Evolutionary conservation across 169 alveolate genomes (phyloP).

Genomic region (Cryptosporidium sp.): DNA sequence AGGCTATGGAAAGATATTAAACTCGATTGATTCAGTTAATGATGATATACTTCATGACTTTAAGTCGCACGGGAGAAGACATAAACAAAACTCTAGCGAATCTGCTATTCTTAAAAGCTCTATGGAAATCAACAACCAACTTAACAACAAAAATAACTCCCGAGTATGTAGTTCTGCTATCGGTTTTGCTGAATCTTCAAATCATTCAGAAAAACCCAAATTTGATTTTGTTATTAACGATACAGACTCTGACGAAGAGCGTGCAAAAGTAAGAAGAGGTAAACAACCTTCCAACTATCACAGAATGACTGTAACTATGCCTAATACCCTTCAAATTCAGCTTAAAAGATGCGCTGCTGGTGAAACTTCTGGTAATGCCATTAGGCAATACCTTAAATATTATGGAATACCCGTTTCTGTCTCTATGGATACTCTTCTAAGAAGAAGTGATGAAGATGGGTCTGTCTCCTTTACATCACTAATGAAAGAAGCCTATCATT

Average conservation of each 20-base stretch:
- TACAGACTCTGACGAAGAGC: constrained; percentile 5
- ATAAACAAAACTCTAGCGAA: constrained; percentile 19
- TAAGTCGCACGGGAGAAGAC: constrained; percentile 22
- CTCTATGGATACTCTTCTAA: constrained; percentile 30
- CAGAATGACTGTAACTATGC: constrained; percentile 50
- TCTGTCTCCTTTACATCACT: constrained; percentile 64
- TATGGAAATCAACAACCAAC: neutral
- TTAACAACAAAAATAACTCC: neutral
- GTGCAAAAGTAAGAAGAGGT: neutral
- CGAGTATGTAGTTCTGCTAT: neutral
- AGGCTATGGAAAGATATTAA: constrained; percentile 32
- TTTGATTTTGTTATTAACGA: constrained; percentile 30
- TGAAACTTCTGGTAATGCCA: constrained; percentile 52
- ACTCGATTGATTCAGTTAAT: neutral
- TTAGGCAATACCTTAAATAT: constrained; percentile 32
- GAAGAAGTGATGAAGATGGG: constrained; percentile 74
- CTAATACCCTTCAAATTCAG: constrained; percentile 15
- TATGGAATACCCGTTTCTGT: constrained; percentile 53
- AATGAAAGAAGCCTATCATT: constrained; percentile 59
- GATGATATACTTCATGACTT: constrained; percentile 10
- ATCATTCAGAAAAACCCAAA: neutral
- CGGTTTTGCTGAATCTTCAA: neutral
- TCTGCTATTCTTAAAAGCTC: constrained; percentile 9
- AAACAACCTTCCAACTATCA: neutral
- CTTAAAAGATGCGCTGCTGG: constrained; percentile 65